Evolutionary conservation across 2,329 filamentous ascomycete species (phyloP).

Genomic region (Microsporum canis): DNA sequence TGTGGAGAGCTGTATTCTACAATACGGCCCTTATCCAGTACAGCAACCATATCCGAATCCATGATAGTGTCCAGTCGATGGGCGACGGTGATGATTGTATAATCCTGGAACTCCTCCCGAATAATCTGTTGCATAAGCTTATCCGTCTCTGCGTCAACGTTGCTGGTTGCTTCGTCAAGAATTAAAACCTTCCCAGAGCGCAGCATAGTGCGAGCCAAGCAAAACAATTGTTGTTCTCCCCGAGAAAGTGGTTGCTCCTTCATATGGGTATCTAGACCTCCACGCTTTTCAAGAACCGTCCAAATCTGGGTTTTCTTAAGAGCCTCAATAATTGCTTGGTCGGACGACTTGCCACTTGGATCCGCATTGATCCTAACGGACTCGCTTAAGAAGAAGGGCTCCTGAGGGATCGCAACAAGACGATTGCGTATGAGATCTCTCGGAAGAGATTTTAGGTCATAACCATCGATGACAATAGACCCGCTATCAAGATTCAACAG

Average conservation of each 20-base stretch:
- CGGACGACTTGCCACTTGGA: background rate
- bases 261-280: background rate
- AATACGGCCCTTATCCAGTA: slow-evolving; percentile 65
- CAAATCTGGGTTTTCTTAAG: background rate
- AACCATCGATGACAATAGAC: slow-evolving; percentile 3
- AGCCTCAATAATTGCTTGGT: background rate
- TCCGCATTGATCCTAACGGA: background rate
- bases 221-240: slow-evolving; percentile 87
- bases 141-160: slow-evolving; percentile 56
- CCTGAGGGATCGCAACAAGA: background rate
- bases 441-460: slow-evolving; percentile 4
- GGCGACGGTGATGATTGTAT: slow-evolving; percentile 94
- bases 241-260: slow-evolving; percentile 64
- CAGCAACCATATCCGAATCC: slow-evolving; percentile 74
- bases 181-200: slow-evolving; percentile 94
- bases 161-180: slow-evolving; percentile 49
- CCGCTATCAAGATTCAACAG: background rate
- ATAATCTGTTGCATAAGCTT: slow-evolving; percentile 52
- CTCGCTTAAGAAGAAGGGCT: background rate
- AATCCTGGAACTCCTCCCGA: slow-evolving; percentile 62
- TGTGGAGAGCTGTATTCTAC: background rate
- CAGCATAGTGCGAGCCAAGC: slow-evolving; percentile 79
- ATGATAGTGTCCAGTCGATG: slow-evolving; percentile 56
- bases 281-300: background rate
- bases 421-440: background rate